Percentiles rank a stretch among this genome's conserved stretches.
Evolutionary conservation across 1,284 basidiomycete genomes (phyloP).

Genomic region (Agroathelia rolfsii): DNA sequence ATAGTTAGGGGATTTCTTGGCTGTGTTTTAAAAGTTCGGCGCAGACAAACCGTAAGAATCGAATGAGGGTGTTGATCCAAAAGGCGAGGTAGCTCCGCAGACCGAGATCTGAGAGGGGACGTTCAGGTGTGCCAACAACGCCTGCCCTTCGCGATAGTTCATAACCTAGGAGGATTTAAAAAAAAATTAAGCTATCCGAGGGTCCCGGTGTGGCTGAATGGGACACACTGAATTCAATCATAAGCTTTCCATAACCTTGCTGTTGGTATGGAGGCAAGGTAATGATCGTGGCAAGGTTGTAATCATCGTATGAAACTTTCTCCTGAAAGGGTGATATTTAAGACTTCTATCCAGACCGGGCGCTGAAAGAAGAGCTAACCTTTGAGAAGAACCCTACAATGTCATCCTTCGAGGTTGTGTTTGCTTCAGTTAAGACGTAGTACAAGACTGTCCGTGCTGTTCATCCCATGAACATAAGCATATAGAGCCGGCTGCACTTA

Average conservation of each 20-base stretch:
- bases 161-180: slow-evolving; percentile 51
- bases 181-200: slow-evolving; percentile 23
- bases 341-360: no score
- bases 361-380: slow-evolving; percentile 26
- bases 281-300: slow-evolving; percentile 95
- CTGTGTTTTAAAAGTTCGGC: slow-evolving; percentile 1
- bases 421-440: slow-evolving; percentile 87
- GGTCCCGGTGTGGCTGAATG: slow-evolving; percentile 26
- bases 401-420: slow-evolving; percentile 62
- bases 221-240: slow-evolving; percentile 94
- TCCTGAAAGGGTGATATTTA: slow-evolving; percentile 73
- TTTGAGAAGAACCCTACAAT: slow-evolving; percentile 96
- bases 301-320: slow-evolving; percentile 92
- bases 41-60: slow-evolving; percentile 61
- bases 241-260: slow-evolving; percentile 85
- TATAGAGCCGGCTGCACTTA: no score
- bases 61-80: slow-evolving; percentile 81
- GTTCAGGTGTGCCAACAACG: slow-evolving; percentile 86
- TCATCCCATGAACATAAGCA: slow-evolving; percentile 1
- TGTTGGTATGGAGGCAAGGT: slow-evolving; percentile 91
- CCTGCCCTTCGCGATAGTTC: slow-evolving; percentile 73
- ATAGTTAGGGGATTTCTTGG: slow-evolving; percentile 1
- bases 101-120: slow-evolving; percentile 90
- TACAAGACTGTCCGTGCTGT: slow-evolving; percentile 59
- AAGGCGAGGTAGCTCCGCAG: slow-evolving; percentile 85